Evolutionary conservation across 805 yeast species (phyloP), one percentile per base, ranked within the genome.

Genomic region (Kodamaea jinghongensis): DNA sequence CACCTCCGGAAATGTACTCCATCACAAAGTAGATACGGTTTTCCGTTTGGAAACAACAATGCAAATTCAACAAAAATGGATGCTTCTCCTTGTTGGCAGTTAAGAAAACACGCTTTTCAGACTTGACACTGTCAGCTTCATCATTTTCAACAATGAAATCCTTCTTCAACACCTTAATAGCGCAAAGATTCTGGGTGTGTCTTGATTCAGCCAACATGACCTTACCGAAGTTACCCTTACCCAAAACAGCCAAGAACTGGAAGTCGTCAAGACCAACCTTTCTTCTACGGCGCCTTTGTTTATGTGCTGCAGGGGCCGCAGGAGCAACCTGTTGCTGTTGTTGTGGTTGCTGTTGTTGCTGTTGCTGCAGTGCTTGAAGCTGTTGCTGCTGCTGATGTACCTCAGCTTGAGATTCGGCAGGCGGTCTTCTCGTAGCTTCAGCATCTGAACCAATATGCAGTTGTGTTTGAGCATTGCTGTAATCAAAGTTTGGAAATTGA

Each of bases 1-100:
- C 99, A 61, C 99, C 99, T 43, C 99, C 99, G 14, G 95, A 82
- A 37, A 93, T 83, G 58, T 89, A 93, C 62, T 93, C 98, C 99
- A 93, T 93, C 11, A 95, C 99, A 67, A 93, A 93, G 62, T 93
- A 93, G 30, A 93, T 86, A 58, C 99, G 79, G 58, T 95, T 93
- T 51, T 93, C 99, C 0, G 99, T 93, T 66, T 93, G 99, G 76
- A 93, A 93, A 54, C 97, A 90, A 56, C 96, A 93, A 59, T 83
- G 91, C 46, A 93, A 70, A 53, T 89, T 89, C 51, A 93, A 75
- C 58, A 93, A 73, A 65, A 93, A 93, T 30, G 99, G 99, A 68
- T 93, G 97, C 50, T 78, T 79, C 44, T 89, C 91, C 49, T 80
- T 79, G 56, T 90, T 93, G 9, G 95, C 95, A 17, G 81, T 76